Base-by-base conservation (phyloP, 371 early-diverging fungal genomes). In the Mucor indicus region DNA sequence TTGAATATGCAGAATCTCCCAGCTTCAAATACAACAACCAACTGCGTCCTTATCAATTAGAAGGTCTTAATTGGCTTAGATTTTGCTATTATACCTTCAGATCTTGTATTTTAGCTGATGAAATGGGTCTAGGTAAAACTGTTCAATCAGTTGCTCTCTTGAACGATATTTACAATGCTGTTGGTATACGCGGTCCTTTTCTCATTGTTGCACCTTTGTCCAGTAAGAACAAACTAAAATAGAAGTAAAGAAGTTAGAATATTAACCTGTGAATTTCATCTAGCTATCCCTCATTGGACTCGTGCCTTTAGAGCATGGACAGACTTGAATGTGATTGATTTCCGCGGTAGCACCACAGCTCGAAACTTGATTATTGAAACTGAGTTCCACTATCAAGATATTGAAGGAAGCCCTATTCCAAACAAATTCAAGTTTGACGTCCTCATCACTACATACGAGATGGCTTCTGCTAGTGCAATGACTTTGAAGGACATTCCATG, bases 71-170 rank as follows among this genome's bases (percentile, higher is more conserved):
- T 44, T 88, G 86, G 86, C 51, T 86, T 7, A 43, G 83, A 29
- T 89, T 82, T 63, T 90, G 90, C 55, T 90, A 82, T 60, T 74
- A 74, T 54, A 78, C 74, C 42, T 69, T 71, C 19, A 80, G 81
- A 24, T 76, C 80, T 0, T 84, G 81, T 53, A 92, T 92, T 35
- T 74, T 92, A 65, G 93, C 93, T 7, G 93, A 93, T 61, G 91
- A 93, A 71, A 93, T 93, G 83, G 83, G 84, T 33, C 63, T 91
- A 20, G 92, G 92, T 36, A 93, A 93, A 59, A 93, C 91, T 2
- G 87, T 91, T 0, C 91, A 91, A 62, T 83, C 84, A 1, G 87
- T 89, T 16, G 75, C 86, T 1, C 81, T 91, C 44, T 68, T 84
- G 55, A 79, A 78, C 41, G 86, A 73, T 61, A 74, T 85, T 17